Base-by-base conservation (phyloP, 495 filamentous ascomycete genomes). In the Penicillium pancosmium region DNA sequence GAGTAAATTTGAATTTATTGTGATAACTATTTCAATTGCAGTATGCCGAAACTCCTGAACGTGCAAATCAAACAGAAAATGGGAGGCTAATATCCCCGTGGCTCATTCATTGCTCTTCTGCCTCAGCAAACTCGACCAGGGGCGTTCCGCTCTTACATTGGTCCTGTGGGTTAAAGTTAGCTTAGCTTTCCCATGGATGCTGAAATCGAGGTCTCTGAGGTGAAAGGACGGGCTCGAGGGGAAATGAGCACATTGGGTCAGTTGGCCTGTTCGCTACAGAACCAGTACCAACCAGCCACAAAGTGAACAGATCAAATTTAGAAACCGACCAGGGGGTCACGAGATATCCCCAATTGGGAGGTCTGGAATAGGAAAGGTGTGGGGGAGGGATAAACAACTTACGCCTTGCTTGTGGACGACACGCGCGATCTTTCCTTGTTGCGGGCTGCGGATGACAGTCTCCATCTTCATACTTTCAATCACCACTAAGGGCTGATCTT, bases 401-500 rank as follows among this genome's bases (percentile, higher is more conserved):
- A 96, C 92, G 69, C 93, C 93, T 78, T 87, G 81, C 71, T 87
- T 82, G 75, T 97, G 92, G 41, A 93, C 91, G 48, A 98, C 77
- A 73, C 84, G 90, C 56, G 86, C 84, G 57, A 98, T 83, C 9
- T 86, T 82, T 7, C 92, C 94, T 60, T 87, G 86, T 49, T 92
- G 86, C 11, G 94, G 94, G 61, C 90, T 93, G 58, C 94, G 82
- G 57, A 98, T 97, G 35, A 96, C 92, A 34, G 92, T 98, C 76
- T 98, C 94, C 94, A 98, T 98, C 82, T 98, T 98, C 94, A 98
- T 98, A 56, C 93, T 97, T 75, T 98, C 94, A 68, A 98, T 96
- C 1, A 98, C 93, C 43, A 98, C 91, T 60, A 98, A 76, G 18
- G 91, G 84, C 64, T 95, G 86, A 52, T 92, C 93, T 75, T 92